Base-by-base conservation (phyloP, 129 eudicot genomes). In the Tagetes erecta region DNA sequence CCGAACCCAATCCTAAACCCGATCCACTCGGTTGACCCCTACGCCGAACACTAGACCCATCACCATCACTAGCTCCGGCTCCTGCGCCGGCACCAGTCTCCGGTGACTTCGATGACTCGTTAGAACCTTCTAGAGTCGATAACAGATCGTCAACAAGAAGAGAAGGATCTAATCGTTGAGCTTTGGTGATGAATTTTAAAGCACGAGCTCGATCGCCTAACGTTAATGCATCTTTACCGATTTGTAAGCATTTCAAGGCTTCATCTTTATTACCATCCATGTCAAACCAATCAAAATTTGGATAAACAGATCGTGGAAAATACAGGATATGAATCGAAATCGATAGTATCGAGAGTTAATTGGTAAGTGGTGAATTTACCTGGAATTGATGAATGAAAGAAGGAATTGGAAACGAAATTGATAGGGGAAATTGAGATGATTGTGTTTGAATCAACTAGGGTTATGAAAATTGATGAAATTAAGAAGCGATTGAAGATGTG, bases 251-350 rank as follows among this genome's bases (percentile, higher is more conserved):
- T 35, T 80, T 87, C 50, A 87, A 53, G 5, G 96, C 96, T 80
- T 90, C 96, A 33, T 90, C 96, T 82, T 90, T 90, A 76, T 90
- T 90, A 8, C 96, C 96, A 73, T 90, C 96, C 96, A 90, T 87
- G 51, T 63, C 31, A 55, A 42, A 35, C 8, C 5, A 5, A 77
- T 70, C 37, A 5, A 69, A 47, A 10, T 20, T 73, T 11, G 30
- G 34, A 1, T 8, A 58, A 71, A 71, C 50, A 71, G 39, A 71
- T n/a, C 65, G 39, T 41, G 49, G 44, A 44, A 13, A 3, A 51
- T 33, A 44, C 36, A 47, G 71, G 5, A 64, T 20, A 50, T 8
- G 53, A 42, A 39, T 75, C 59, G 59, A 6, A 74, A 58, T 59
- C 10, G 2, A 5, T 5, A 7, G 8, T 7, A 20, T 33, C 5